Evolutionary conservation across 306 rosid genomes (phyloP).

Genomic region (Inga oerstediana): DNA sequence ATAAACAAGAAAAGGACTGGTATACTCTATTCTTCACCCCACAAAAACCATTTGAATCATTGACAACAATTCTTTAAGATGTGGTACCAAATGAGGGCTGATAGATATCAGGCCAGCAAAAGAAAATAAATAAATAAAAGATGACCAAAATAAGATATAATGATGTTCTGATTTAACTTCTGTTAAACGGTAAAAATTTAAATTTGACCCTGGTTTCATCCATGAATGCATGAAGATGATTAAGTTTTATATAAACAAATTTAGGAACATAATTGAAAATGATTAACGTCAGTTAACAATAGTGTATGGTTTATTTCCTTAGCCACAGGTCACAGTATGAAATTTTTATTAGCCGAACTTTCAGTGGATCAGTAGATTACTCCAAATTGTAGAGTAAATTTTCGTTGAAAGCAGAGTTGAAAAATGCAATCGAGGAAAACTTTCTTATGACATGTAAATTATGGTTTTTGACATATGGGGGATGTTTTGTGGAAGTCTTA

Average conservation of each 20-base stretch:
- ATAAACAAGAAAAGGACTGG: background rate
- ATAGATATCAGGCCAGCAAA: background rate
- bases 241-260: background rate
- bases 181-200: background rate
- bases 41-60: conserved; percentile 8
- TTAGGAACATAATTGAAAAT: background rate
- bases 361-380: conserved; percentile 9
- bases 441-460: background rate
- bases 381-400: background rate
- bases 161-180: background rate
- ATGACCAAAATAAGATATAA: background rate
- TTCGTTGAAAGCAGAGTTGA: background rate
- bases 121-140: background rate
- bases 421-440: background rate
- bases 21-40: background rate
- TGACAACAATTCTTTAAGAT: conserved; percentile 4
- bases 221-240: background rate
- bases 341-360: background rate
- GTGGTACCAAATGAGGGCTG: conserved; percentile 10
- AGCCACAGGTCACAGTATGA: background rate
- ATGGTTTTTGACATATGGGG: background rate
- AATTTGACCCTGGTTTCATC: conserved; percentile 3
- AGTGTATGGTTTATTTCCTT: conserved; percentile 5
- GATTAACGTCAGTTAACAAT: background rate
- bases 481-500: background rate